These are phyloP conservation scores for Chrysoporthe austroafricana DNA, from an alignment of 2,329 filamentous ascomycete genomes.

Conservation along the genomic window DNA sequence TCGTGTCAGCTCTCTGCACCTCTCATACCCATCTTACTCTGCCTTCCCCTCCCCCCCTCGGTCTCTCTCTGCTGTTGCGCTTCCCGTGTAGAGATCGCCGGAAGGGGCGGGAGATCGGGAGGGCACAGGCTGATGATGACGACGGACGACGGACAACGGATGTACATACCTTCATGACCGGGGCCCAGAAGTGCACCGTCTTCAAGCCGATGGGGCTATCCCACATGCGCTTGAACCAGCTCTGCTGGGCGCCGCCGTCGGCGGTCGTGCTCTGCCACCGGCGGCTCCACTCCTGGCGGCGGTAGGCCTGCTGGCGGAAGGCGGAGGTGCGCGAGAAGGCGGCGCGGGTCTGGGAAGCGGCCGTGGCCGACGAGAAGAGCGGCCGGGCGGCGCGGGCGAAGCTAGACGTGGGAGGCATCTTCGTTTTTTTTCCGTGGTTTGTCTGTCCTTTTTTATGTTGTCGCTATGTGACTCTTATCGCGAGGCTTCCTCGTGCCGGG, in stretches of 20 bases:
- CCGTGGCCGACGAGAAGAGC: slow-evolving; percentile 58
- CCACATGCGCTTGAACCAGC: slow-evolving; percentile 79
- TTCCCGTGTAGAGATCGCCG: too few species aligned
- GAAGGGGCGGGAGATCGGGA: too few species aligned
- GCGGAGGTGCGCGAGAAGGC: slow-evolving; percentile 50
- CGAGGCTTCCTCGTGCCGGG: too few species aligned
- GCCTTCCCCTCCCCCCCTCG: too few species aligned
- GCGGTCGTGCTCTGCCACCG: slow-evolving; percentile 74
- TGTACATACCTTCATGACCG: slow-evolving; percentile 76
- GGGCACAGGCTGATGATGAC: background rate
- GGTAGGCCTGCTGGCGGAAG: slow-evolving; percentile 45
- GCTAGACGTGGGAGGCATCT: slow-evolving; percentile 43
- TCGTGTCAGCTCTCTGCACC: slow-evolving; percentile 34
- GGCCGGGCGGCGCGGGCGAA: slow-evolving; percentile 61
- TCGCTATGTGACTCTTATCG: too few species aligned
- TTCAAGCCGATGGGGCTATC: slow-evolving; percentile 80
- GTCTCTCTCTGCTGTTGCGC: background rate
- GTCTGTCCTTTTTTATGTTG: too few species aligned
- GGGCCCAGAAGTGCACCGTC: slow-evolving; percentile 99
- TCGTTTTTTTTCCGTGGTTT: background rate
- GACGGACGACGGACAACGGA: background rate
- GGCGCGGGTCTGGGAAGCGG: slow-evolving; percentile 57
- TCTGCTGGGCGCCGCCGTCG: slow-evolving; percentile 30
- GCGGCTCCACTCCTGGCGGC: slow-evolving; percentile 52
- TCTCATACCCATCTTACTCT: too few species aligned